Base-by-base conservation (phyloP, 2,329 filamentous ascomycete genomes). In the Tolypocladium album region DNA sequence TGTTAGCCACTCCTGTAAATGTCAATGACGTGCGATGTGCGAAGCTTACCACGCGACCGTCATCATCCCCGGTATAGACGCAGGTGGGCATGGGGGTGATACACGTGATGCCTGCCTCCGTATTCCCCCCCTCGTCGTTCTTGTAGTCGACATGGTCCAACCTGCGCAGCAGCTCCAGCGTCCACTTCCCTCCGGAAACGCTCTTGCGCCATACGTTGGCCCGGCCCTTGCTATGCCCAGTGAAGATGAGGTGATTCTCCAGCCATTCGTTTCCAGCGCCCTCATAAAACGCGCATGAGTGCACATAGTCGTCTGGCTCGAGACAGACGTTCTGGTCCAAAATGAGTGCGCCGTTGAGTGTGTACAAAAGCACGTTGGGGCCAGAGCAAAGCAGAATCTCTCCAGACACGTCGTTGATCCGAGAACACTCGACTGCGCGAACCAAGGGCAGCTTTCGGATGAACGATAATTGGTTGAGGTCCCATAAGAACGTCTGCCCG, bases 1-100 rank as follows among this genome's bases (percentile, higher is more conserved):
- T 0, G 57, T 61, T 34, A 61, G 60, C 53, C 38, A 11, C 27
- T 13, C 15, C n/a, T 20, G 8, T 15, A 4, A 31, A 13, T n/a
- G 9, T 36, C 31, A n/a, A 36, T 36, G 2, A 3, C 20, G 2
- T 42, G 2, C 24, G 13, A 3, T 6, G 42, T 17, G 31, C 13
- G 20, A 24, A 11, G 72, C 75, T 72, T 64, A 94, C 90, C 74
- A 99, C 93, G 78, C 87, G 82, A 38, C 94, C 94, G 64, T 92
- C 88, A 64, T 97, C 94, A 76, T 97, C 94, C 3, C 93, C 94
- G 0, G 92, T 96, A 74, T 97, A 97, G 12, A 97, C 86, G 63
- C 88, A 82, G 63, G 88, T 87, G 58, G 90, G 85, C 82, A 92
- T 89, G 3, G 93, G 89, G 60, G 89, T 80, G 58, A 99, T 89